These are phyloP conservation scores for Pleurozium schreberi DNA, from an alignment of 225 moss, liverwort and hornwort genomes.

Conservation along the genomic window DNA sequence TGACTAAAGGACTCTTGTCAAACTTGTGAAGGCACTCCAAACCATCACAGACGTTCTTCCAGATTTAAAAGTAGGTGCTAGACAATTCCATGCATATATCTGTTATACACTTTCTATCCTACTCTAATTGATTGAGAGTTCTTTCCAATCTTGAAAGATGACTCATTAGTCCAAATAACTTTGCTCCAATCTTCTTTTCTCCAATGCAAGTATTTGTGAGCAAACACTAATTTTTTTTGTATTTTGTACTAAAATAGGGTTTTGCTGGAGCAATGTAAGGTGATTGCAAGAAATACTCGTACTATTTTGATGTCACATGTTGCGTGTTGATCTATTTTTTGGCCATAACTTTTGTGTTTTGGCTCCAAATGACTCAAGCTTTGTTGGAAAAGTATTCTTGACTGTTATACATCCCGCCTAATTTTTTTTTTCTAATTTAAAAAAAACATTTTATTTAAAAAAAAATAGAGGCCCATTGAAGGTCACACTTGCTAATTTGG, in stretches of 20 bases:
- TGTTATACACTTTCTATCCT: no score
- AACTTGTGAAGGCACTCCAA: accelerated
- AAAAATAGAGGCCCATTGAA: no score
- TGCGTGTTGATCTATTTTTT: no score
- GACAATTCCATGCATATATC: not conserved
- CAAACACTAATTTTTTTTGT: not conserved
- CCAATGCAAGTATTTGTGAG: not conserved
- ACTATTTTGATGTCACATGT: no score
- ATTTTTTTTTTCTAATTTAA: no score
- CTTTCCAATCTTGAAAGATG: not conserved
- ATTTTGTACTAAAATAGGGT: not conserved
- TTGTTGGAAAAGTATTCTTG: no score
- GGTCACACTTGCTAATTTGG: no score
- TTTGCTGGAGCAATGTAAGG: not conserved
- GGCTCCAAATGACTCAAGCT: no score
- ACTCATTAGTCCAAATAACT: not conserved
- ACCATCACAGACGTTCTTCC: not conserved
- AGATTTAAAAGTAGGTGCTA: not conserved
- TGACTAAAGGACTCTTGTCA: not conserved
- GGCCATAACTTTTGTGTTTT: no score
- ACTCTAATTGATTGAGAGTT: not conserved
- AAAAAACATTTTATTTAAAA: no score
- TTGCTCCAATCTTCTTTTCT: not conserved
- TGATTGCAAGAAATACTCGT: no score
- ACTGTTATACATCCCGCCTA: no score